Base-by-base conservation (phyloP, 2,329 filamentous ascomycete genomes). In the Nigrospora sphaerica region DNA sequence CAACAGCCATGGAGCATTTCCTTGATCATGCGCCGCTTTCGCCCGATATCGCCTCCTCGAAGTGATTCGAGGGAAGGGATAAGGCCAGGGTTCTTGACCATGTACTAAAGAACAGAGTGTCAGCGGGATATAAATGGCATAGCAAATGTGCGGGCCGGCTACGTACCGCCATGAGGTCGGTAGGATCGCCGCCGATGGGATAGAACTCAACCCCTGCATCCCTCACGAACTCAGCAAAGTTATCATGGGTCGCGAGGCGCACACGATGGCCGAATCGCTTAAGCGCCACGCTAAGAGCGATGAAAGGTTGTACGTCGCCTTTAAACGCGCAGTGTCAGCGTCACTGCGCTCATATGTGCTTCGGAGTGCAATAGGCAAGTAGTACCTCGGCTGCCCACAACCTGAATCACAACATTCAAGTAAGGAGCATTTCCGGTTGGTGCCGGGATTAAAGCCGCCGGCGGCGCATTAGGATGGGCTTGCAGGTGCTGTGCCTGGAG, bases 1-100 rank as follows among this genome's bases (percentile, higher is more conserved):
- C 90, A 95, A 57, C 87, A 93, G 0, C 90, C 89, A 19, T 85
- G 71, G n/a, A 95, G 69, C 51, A 93, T 91, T 49, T 88, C 78
- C 48, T 83, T 80, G 51, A 95, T 89, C 14, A 85, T 68, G 34
- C 64, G 60, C 6, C 56, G 57, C 33, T 67, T 60, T 14, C 62
- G 52, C 44, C 64, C 53, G 6, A 70, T 54, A 18, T 68, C 67
- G 6, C 67, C 67, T 2, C 55, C 65, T 32, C 53, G 62, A 17
- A 69, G 49, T 33, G 62, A 68, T 40, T 62, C 54, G 14, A 61
- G 55, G 37, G 52, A 63, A 2, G 67, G 67, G n/a, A 70, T 42
- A 10, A 70, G 49, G 0, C 66, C 64, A 0, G 67, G 67, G 17
- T 68, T 69, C 44, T 59, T 62, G 11, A 69, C 66, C 66, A 69